Evolutionary conservation across 805 yeast species (phyloP), one percentile per base, ranked within the genome.

Genomic region (Zygotorulaspora sp.): DNA sequence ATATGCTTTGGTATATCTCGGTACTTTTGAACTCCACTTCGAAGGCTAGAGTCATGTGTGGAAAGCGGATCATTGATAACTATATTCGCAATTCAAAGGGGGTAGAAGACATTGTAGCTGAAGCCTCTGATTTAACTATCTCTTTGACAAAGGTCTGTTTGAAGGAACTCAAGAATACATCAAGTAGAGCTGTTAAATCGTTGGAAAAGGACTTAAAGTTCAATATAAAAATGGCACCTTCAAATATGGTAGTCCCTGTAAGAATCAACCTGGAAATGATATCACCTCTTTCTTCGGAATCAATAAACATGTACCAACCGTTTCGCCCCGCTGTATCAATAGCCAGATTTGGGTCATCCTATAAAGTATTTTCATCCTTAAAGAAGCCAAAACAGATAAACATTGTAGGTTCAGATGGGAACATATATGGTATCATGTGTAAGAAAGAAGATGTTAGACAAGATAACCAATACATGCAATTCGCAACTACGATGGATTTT

Each of bases 391-490:
- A 86, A 49, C 80, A 84, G 47, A 66, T 92, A 6, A 76, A 76
- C 10, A 65, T 90, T 2, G 61, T 75, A 26, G 98, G 97, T 0
- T 77, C 85, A 2, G 85, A 90, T 61, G 89, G 90, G 6, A 62
- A 64, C n/a, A 59, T 66, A 1, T 89, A 89, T 56, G 74, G 81
- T 13, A 70, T 92, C 11, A 71, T 92, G 64, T 80, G 95, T 50
- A 92, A 92, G 55, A 74, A 78, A 45, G 99, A 92, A 61, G 98
- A 92, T 64, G 80, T 94, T 13, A 67, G 97, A 47, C 94, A 94
- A 55, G 99, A 94, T 66, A 92, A 96, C 3, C 83, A 95, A 50
- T 76, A 90, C 36, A 83, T 88, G 83, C 71, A 94, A 50, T 82
- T 92, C 50, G 86, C 97, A 0, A 77, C 86, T 1, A 82, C 88